Base-by-base conservation (phyloP, 768 basidiomycete species). In the Leccinum aurantiacum region DNA sequence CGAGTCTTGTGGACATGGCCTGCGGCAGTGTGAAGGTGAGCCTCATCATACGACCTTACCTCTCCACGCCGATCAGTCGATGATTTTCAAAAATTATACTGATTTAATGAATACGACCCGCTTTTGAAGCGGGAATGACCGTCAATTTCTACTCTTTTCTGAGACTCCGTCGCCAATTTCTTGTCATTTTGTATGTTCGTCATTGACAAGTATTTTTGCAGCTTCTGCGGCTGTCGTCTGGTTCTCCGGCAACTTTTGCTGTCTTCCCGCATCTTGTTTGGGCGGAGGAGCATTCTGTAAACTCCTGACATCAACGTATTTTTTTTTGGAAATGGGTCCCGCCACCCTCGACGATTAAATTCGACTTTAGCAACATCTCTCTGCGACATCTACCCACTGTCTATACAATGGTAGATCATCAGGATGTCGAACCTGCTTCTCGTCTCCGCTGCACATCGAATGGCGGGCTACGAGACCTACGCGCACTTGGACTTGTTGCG, bases 61-160 rank as follows among this genome's bases (percentile, higher is more conserved):
- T 37, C 24, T 27, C 29, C 17, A 2, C 22, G 3, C 17, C 10
- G 13, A 29, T 22, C 14, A 22, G 57, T 60, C 58, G 31, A 61
- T 61, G 53, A 61, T 61, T 3, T 11, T 4, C 10, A 48, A 61
- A 54, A 44, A 50, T 14, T n/a, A 61, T 11, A 54, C 59, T 61
- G 60, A 61, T 61, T 61, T 61, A 61, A 61, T 61, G 60, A 61
- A 61, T 59, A 59, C 38, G 60, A 61, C 60, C 57, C 35, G 52
- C 25, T 54, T 14, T 19, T 29, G 17, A 27, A 44, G 58, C 19
- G 60, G 60, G 59, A 54, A 61, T 54, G 60, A 61, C 53, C 48
- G 3, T 27, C n/a, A 24, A 29, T 24, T n/a, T 10, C 19, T 46
- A 46, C 33, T 33, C 33, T 46, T 46, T 46, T 46, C 44, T 46